A percentile compares a stretch with the other conserved stretches of the same genome.
Evolutionary conservation across 2,329 filamentous ascomycete species (phyloP).

Genomic region (Paradendryphiella salina): DNA sequence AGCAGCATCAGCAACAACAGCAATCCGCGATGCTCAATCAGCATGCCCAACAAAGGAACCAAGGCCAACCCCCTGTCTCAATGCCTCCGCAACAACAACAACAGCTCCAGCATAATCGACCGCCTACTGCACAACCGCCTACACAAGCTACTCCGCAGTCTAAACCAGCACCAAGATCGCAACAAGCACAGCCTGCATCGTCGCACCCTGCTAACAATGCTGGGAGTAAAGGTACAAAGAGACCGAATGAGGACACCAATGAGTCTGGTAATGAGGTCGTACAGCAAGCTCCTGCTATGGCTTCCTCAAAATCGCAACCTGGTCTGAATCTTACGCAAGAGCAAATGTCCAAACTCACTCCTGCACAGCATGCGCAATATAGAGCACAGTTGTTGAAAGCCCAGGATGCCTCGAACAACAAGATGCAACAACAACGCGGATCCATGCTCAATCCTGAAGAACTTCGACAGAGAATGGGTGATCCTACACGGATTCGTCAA

Average conservation of each 20-base stretch:
- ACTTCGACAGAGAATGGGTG: conserved; percentile 29
- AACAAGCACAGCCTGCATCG: conserved; percentile 28
- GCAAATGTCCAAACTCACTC: conserved; percentile 42
- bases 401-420: conserved; percentile 40
- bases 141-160: conserved; percentile 29
- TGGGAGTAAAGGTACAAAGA: conserved; percentile 40
- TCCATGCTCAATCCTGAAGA: conserved; percentile 29
- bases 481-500: conserved; percentile 33
- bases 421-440: conserved; percentile 32
- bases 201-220: conserved; percentile 20
- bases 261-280: conserved; percentile 43
- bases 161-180: conserved; percentile 26
- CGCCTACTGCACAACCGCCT: conserved; percentile 28
- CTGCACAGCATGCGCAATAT: conserved; percentile 39
- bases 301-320: conserved; percentile 39
- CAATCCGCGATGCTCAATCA: conserved; percentile 14
- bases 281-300: conserved; percentile 45
- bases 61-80: conserved; percentile 12
- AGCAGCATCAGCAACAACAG: conserved; percentile 28
- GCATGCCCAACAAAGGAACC: conserved; percentile 15
- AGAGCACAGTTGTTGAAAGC: conserved; percentile 41
- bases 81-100: conserved; percentile 22
- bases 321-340: conserved; percentile 38
- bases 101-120: conserved; percentile 26
- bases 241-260: conserved; percentile 49